Base-by-base conservation (phyloP, 2,329 filamentous ascomycete species). In the Chrysosporium keratinophilum region DNA sequence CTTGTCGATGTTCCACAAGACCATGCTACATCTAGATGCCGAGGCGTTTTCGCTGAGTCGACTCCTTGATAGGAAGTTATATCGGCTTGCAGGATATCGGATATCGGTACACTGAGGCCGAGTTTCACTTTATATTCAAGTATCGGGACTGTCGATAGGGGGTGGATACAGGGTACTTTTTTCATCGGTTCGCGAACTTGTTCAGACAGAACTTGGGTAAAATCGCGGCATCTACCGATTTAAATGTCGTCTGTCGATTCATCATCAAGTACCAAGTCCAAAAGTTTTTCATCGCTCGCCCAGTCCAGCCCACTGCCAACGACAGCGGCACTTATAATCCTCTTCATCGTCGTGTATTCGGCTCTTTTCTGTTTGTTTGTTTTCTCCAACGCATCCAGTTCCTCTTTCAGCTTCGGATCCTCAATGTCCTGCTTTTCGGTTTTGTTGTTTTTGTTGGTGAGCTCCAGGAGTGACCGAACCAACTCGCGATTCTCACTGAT, bases 251-350 rank as follows among this genome's bases (percentile, higher is more conserved):
- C 58, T 20, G 47, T 46, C 19, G 57, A 59, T 67, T 62, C 71
- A 57, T 74, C 71, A 54, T 78, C 88, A 57, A 94, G 74, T 23
- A 95, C 87, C 57, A 91, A 75, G 49, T 81, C 79, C 55, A 79
- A 76, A 57, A 95, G 71, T 56, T 74, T 76, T 50, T 82, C 77
- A 67, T 94, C 82, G 40, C 78, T 74, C 11, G 81, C 82, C 88
- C 88, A 95, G 64, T 94, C 83, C 52, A 93, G 75, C 45, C 88
- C 88, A 67, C 88, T 94, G 2, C 86, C 87, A 4, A 82, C 86
- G 45, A 95, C 79, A 53, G 89, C 78, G 15, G 85, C 87, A 63
- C 85, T 86, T n/a, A 85, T 78, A 41, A 88, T 80, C 20, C 81
- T 85, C 71, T 91, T 93, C 67, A 91, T 79, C 17, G 84, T 81